Conservation (phyloP, 352 stramenopile species). For the Pythium insidiosum region DNA sequence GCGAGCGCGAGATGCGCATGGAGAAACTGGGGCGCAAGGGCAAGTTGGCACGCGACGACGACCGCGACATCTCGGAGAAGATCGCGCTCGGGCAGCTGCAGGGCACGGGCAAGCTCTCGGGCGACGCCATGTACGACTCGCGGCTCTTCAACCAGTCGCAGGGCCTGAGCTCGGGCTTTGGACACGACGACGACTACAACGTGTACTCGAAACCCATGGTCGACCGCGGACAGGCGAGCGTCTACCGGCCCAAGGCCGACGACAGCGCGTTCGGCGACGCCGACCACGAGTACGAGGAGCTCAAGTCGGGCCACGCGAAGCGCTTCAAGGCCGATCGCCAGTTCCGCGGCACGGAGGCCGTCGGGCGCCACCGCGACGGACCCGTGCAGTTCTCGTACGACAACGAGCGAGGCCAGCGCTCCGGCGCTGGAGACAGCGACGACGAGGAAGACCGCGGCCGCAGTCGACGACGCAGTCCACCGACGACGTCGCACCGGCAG, state of each 20-base stretch:
- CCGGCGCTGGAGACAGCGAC: too few relatives aligned
- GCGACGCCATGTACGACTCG: slow-evolving; percentile 93
- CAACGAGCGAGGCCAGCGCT: slow-evolving; percentile 19
- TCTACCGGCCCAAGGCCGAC: slow-evolving; percentile 87
- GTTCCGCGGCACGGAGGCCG: slow-evolving; percentile 78
- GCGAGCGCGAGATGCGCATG: slow-evolving; percentile 91
- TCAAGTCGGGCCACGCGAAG: slow-evolving; percentile 76
- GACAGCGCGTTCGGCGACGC: slow-evolving; percentile 77
- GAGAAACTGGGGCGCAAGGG: slow-evolving; percentile 91
- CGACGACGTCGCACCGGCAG: slow-evolving; percentile 2
- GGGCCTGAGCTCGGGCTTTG: slow-evolving; percentile 95
- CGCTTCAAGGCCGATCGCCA: slow-evolving; percentile 87
- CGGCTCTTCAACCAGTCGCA: slow-evolving; percentile 98
- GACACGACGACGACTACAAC: slow-evolving; percentile 97
- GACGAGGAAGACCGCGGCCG: slow-evolving; percentile 8
- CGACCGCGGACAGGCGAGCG: slow-evolving; percentile 81
- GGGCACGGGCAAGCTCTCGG: slow-evolving; percentile 68
- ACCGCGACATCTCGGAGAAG: slow-evolving; percentile 98
- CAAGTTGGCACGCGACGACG: slow-evolving; percentile 91
- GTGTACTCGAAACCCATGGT: slow-evolving; percentile 97
- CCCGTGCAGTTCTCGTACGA: slow-evolving; percentile 87
- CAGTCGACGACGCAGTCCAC: neutral
- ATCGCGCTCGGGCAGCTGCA: slow-evolving; percentile 96
- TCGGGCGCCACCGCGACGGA: slow-evolving; percentile 45
- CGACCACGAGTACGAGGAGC: slow-evolving; percentile 87